Evolutionary conservation across 805 yeast genomes (phyloP), one percentile per base, ranked within the genome.

Genomic region (Myxozyma geophila): DNA sequence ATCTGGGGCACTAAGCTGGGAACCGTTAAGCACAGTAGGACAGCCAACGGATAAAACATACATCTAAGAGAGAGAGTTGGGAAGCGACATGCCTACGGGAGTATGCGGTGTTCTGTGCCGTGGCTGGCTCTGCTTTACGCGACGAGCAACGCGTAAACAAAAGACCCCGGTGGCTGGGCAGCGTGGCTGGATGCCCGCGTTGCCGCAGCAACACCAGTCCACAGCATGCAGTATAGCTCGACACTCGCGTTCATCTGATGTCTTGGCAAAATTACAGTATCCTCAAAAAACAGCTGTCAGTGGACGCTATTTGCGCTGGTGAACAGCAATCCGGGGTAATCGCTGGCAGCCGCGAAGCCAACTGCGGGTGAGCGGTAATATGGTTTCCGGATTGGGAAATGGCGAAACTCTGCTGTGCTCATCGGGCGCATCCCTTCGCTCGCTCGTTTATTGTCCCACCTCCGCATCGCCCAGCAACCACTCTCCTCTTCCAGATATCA

Each of bases 401-500:
- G 41, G 48, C 19, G 47, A 52, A 19, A 9, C 43, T 28, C 28
- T 28, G 28, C 28, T 13, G 48, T 41, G 57, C 57, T 53, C 57
- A 46, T 44, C 50, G 58, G 49, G 58, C 58, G 15, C 51, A 44
- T 46, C 58, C 58, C 51, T 54, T 44, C 35, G 40, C 28, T 46
- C 51, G 48, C 40, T 13, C 43, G n/a, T 39, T 17, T 39, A 21
- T 35, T 28, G 36, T 52, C 40, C 21, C 13, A 9, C 28, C 23
- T 17, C 46, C 47, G 46, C 48, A 17, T 19, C 57, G 28, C 46
- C 12, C 23, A n/a, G 7, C 36, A 21, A 17, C 39, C 39, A n/a
- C 48, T 6, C 1, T 17, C 28, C 41, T 40, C 40, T 35, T 28
- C 57, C 12, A 1, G n/a, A 15, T 37, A 13, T 21, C 28, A 19